Evolutionary conservation across 805 yeast species (phyloP), one percentile per base, ranked within the genome.

Genomic region (Metschnikowia matae): DNA sequence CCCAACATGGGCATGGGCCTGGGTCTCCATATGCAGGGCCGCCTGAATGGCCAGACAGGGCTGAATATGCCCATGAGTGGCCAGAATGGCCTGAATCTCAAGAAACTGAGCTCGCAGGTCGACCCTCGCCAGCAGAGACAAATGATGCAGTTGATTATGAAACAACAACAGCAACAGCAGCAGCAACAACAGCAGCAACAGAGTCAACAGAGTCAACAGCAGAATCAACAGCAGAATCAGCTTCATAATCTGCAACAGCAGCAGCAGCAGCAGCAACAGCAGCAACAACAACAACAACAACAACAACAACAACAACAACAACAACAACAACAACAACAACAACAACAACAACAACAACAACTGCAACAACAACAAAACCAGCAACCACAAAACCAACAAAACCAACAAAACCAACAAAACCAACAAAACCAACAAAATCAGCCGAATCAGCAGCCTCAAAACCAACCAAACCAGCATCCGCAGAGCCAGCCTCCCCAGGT

Each of bases 141-240:
- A 46, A 55, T 58, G 61, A 56, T 59, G 58, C 61, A 56, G 50
- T 56, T 64, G 62, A 54, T 58, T 62, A 62, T 57, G 61, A 55
- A 55, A 47, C 65, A 62, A 48, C 64, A 58, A 48, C 64, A 55
- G 23, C 42, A 38, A 2, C 55, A 46, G 46, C 55, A 52, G n/a
- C 52, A 45, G 48, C 58, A 48, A 23, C 63, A 59, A 2, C 63
- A 62, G 44, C 55, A 62, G 46, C 59, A 53, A 10, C 64, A 37
- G 10, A 26, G 20, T 2, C 26, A 37, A 13, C 40, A 37, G 0
- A 7, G 4, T 0, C 39, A 14, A 3, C 39, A 17, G 0, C 40
- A 37, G 4, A 3, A 13, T 0, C 40, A 37, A 1, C 40, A 37
- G 13, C 40, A 37, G 18, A 10, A 5, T 6, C 38, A 10, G 34